Evolutionary conservation across 176 grass and related monocot genomes (phyloP).

Genomic region (Cenchrus fungigraminus): DNA sequence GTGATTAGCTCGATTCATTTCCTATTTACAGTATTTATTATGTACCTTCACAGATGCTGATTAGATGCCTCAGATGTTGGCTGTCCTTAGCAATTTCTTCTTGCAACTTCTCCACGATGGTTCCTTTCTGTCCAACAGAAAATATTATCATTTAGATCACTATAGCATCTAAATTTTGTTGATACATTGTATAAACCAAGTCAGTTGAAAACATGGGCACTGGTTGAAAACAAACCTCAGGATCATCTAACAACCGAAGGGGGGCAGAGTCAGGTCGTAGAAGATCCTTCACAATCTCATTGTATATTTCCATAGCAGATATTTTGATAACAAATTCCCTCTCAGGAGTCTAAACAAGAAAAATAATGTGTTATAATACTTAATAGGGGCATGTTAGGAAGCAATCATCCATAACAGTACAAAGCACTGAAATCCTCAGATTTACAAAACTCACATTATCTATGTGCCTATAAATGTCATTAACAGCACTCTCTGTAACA

Average conservation of each 20-base stretch:
- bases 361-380: constrained; percentile 27
- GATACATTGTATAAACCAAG: not conserved
- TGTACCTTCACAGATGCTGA: constrained; percentile 88
- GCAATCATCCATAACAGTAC: not conserved
- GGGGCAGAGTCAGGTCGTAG: constrained; percentile 80
- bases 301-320: constrained; percentile 88
- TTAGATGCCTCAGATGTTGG: constrained; percentile 85
- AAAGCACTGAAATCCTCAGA: constrained; percentile 22
- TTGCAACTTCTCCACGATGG: constrained; percentile 88
- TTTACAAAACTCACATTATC: constrained; percentile 54
- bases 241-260: constrained; percentile 96
- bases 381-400: constrained; percentile 22
- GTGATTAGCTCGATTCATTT: constrained; percentile 22
- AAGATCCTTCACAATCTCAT: constrained; percentile 97
- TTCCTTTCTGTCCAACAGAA: constrained; percentile 78
- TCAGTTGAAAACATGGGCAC: not conserved
- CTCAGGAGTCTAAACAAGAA: constrained; percentile 65
- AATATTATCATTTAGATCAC: constrained; percentile 19
- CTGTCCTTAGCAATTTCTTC: constrained; percentile 80
- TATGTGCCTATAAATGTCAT: constrained; percentile 74
- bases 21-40: not conserved
- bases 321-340: constrained; percentile 70
- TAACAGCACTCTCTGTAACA: constrained; percentile 83
- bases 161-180: constrained; percentile 21
- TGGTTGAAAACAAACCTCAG: constrained; percentile 65